A percentile compares a stretch with the other conserved stretches of the same genome.
Evolutionary conservation across 2,329 filamentous ascomycete genomes (phyloP).

Genomic region (Hypoxylon sp.): DNA sequence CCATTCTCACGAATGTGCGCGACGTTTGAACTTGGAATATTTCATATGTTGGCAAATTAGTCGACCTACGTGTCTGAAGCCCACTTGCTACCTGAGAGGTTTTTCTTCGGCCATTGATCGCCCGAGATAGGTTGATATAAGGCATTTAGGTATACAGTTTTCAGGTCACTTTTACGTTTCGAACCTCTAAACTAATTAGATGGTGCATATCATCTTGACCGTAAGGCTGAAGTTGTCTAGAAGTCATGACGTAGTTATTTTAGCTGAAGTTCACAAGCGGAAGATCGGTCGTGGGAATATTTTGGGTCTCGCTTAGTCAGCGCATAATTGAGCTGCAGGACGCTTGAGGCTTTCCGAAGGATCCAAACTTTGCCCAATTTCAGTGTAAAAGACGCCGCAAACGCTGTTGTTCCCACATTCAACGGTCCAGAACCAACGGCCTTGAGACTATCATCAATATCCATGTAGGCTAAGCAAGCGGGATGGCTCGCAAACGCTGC

Average conservation of each 20-base stretch:
- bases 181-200: background rate
- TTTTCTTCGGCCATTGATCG: background rate
- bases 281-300: background rate
- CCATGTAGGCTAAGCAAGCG: conserved; percentile 18
- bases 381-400: conserved; percentile 24
- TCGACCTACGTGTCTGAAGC: background rate
- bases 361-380: conserved; percentile 3
- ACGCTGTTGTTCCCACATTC: conserved; percentile 20
- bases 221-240: conserved; percentile 4
- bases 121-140: background rate
- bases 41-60: conserved; percentile 7
- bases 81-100: background rate
- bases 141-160: background rate
- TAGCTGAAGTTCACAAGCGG: background rate
- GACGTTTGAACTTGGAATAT: conserved; percentile 2
- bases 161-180: background rate
- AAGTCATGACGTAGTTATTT: conserved; percentile 15
- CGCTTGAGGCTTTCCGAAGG: conserved; percentile 3
- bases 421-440: conserved; percentile 27
- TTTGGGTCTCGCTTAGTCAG: conserved; percentile 13
- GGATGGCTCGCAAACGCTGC: conserved; percentile 31
- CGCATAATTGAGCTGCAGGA: background rate
- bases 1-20: background rate
- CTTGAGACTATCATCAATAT: conserved; percentile 21
- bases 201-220: background rate